Evolutionary conservation across 306 rosid genomes (phyloP).

Genomic region (Cucurbita moschata): DNA sequence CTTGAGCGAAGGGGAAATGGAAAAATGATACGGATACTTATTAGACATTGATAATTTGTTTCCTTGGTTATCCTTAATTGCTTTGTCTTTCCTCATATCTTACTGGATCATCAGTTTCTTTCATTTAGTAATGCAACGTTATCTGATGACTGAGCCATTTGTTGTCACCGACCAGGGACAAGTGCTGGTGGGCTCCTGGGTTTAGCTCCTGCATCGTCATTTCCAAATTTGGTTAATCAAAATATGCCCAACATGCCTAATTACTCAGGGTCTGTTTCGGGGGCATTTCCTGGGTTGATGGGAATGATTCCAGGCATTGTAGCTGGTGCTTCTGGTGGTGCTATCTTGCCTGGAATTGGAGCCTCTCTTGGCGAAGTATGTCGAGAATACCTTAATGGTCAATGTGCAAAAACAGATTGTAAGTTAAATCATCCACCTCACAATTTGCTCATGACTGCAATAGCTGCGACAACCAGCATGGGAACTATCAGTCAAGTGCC

Average conservation of each 20-base stretch:
- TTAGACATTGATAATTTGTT: background rate
- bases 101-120: background rate
- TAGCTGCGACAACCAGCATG: slow-evolving; percentile 90
- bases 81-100: background rate
- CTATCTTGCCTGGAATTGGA: slow-evolving; percentile 92
- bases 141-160: background rate
- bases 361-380: slow-evolving; percentile 93
- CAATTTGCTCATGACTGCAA: slow-evolving; percentile 86
- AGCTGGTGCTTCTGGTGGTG: slow-evolving; percentile 94
- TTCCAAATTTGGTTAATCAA: slow-evolving; percentile 77
- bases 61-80: background rate
- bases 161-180: slow-evolving; percentile 38
- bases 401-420: slow-evolving; percentile 81
- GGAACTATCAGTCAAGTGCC: slow-evolving; percentile 92
- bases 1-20: background rate
- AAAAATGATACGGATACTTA: background rate
- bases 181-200: slow-evolving; percentile 74
- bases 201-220: slow-evolving; percentile 61
- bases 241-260: slow-evolving; percentile 99
- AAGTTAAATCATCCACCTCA: slow-evolving; percentile 95
- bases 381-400: slow-evolving; percentile 88
- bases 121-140: background rate
- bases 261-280: slow-evolving; percentile 92
- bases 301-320: slow-evolving; percentile 95
- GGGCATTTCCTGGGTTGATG: slow-evolving; percentile 88